Percentiles rank a stretch among this genome's conserved stretches.
These are phyloP conservation scores for Rhexocercosporidium sp. DNA, from an alignment of 2,329 filamentous ascomycete genomes.

Conservation along the genomic window DNA sequence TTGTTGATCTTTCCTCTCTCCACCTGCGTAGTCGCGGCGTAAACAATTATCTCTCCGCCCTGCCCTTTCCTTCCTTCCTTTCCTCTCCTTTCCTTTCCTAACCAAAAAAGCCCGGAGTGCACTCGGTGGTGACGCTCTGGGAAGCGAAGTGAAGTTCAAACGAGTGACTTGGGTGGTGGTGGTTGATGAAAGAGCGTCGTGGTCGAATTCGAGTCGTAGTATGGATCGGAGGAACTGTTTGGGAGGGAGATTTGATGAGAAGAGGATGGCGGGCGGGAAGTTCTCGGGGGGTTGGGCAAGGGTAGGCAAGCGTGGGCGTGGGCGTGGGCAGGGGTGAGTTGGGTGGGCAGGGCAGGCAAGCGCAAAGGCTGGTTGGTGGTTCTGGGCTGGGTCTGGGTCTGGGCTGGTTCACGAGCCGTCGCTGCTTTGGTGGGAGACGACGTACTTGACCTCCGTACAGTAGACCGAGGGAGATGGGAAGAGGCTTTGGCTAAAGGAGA, in stretches of 20 bases:
- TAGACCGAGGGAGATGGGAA: too few species aligned
- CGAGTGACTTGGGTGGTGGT: constrained; percentile 23
- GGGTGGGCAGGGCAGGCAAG: background rate
- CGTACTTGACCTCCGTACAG: too few species aligned
- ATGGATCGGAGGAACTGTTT: background rate
- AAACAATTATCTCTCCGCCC: constrained; percentile 13
- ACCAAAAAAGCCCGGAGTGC: constrained; percentile 29
- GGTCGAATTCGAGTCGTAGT: constrained; percentile 7
- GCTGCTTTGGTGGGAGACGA: constrained; percentile 1
- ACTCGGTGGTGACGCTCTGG: constrained; percentile 19
- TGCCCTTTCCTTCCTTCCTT: background rate
- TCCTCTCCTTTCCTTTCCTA: constrained; percentile 14
- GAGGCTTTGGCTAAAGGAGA: too few species aligned
- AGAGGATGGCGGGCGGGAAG: background rate
- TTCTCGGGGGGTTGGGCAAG: background rate
- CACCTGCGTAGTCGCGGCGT: constrained; percentile 15
- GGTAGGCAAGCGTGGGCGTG: too few species aligned
- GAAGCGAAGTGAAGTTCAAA: constrained; percentile 33
- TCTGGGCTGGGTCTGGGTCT: background rate
- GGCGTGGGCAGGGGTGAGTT: background rate
- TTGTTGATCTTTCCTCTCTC: constrained; percentile 28
- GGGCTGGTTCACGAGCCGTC: background rate
- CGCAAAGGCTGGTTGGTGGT: background rate
- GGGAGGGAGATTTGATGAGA: background rate
- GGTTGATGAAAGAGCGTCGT: constrained; percentile 16